Evolutionary conservation across 306 rosid species (phyloP).

Genomic region (Malus fusca): DNA sequence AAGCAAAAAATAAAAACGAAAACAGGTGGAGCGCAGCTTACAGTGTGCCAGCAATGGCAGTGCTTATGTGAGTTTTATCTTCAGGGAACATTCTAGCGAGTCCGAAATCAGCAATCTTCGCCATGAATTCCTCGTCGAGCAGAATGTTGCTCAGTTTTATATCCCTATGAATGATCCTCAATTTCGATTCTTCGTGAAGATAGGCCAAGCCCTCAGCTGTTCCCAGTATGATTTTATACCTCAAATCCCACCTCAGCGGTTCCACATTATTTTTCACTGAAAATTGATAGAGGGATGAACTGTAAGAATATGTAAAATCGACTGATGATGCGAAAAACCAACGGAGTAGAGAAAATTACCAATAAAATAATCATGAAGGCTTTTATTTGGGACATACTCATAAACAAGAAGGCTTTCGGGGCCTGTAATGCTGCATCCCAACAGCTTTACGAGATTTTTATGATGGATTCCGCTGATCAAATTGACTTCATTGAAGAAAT

Average conservation of each 20-base stretch:
- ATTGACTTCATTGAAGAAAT: constrained; percentile 41
- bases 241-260: constrained; percentile 27
- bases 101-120: constrained; percentile 72
- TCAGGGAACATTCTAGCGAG: constrained; percentile 58
- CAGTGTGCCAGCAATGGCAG: constrained; percentile 41
- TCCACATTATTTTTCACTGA: constrained; percentile 10
- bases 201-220: constrained; percentile 61
- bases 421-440: constrained; percentile 71
- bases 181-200: constrained; percentile 53
- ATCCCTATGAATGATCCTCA: constrained; percentile 66
- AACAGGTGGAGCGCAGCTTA: not conserved
- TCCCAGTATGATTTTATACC: constrained; percentile 31
- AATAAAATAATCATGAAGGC: constrained; percentile 48
- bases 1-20: not conserved
- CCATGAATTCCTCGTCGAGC: constrained; percentile 42
- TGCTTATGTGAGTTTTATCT: constrained; percentile 37
- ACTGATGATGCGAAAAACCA: not conserved
- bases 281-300: not conserved
- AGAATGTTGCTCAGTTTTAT: constrained; percentile 53
- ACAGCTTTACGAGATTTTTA: constrained; percentile 43
- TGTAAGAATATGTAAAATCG: not conserved
- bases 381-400: constrained; percentile 54
- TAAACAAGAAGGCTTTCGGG: constrained; percentile 77
- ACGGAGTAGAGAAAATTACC: constrained; percentile 27
- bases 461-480: constrained; percentile 35